Evolutionary conservation across 225 moss, liverwort and hornwort genomes (phyloP).

Genomic region (Antitrichia curtipendula): DNA sequence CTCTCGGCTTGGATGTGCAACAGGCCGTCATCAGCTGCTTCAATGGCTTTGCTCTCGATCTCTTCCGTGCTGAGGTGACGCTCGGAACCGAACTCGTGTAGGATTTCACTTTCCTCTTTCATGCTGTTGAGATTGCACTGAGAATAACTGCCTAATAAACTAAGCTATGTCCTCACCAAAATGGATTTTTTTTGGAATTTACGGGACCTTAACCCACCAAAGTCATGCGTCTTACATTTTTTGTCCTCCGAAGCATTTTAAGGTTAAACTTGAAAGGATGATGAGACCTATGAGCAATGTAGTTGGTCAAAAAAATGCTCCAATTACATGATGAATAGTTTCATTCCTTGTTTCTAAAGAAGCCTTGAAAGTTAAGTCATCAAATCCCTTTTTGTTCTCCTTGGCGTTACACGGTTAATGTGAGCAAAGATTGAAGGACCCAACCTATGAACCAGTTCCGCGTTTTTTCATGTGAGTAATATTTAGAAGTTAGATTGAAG

Average conservation of each 20-base stretch:
- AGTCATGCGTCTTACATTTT: too few species aligned
- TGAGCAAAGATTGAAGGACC: neutral
- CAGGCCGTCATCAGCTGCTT: conserved; percentile 96
- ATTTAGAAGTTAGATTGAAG: neutral
- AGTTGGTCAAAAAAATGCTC: neutral
- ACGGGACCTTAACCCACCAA: neutral
- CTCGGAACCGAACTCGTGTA: neutral
- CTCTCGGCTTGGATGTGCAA: conserved; percentile 80
- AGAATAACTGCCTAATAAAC: neutral
- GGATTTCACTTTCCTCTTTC: neutral
- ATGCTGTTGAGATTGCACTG: neutral
- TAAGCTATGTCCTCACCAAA: neutral
- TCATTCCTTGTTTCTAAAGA: neutral
- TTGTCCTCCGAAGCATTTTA: neutral
- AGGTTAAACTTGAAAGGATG: neutral
- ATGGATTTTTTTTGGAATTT: neutral
- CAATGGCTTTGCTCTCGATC: conserved; percentile 85
- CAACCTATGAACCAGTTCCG: neutral
- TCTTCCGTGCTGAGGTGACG: conserved; percentile 80
- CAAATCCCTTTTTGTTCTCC: neutral
- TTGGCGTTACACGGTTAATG: neutral
- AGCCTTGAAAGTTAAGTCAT: neutral
- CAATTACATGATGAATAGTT: neutral
- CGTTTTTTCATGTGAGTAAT: neutral
- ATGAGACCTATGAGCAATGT: neutral